Evolutionary conservation across 2,329 filamentous ascomycete species (phyloP).

Genomic region (Acrocalymma vagum): DNA sequence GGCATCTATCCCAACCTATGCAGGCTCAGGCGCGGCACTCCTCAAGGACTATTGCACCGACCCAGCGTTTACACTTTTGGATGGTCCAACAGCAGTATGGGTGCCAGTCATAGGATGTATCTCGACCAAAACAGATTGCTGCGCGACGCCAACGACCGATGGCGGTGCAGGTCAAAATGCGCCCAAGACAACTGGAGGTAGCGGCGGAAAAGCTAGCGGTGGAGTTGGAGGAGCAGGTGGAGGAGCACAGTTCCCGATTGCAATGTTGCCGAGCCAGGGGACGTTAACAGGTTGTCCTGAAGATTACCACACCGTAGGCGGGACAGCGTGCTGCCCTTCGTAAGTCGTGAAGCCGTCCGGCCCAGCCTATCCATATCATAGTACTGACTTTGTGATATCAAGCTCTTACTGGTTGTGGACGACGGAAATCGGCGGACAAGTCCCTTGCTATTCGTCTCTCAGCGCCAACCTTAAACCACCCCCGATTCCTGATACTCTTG

Average conservation of each 20-base stretch:
- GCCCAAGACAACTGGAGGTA: background rate
- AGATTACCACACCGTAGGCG: slow-evolving; percentile 27
- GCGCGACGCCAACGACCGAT: slow-evolving; percentile 16
- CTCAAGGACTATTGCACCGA: slow-evolving; percentile 24
- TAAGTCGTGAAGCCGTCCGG: slow-evolving; percentile 6
- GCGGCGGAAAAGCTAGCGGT: slow-evolving; percentile 3
- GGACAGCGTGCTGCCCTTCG: slow-evolving; percentile 28
- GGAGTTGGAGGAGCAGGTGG: background rate
- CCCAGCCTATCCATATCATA: too few species aligned
- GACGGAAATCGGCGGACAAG: slow-evolving; percentile 32
- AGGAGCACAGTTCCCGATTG: slow-evolving; percentile 15
- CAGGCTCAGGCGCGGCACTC: slow-evolving; percentile 10
- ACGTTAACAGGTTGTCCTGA: slow-evolving; percentile 20
- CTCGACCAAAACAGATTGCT: slow-evolving; percentile 24
- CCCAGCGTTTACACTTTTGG: slow-evolving; percentile 27
- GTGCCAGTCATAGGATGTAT: slow-evolving; percentile 27
- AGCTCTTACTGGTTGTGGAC: slow-evolving; percentile 29
- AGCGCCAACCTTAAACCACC: slow-evolving; percentile 10
- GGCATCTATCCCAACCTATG: slow-evolving; percentile 6
- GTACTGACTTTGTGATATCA: background rate
- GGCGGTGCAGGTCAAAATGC: slow-evolving; percentile 5
- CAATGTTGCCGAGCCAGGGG: slow-evolving; percentile 14
- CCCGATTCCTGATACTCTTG: slow-evolving; percentile 21
- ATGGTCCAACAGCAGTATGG: slow-evolving; percentile 25
- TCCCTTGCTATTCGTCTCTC: slow-evolving; percentile 33